Conservation (phyloP, 2,329 filamentous ascomycete species). For the Stylonectria norvegica region DNA sequence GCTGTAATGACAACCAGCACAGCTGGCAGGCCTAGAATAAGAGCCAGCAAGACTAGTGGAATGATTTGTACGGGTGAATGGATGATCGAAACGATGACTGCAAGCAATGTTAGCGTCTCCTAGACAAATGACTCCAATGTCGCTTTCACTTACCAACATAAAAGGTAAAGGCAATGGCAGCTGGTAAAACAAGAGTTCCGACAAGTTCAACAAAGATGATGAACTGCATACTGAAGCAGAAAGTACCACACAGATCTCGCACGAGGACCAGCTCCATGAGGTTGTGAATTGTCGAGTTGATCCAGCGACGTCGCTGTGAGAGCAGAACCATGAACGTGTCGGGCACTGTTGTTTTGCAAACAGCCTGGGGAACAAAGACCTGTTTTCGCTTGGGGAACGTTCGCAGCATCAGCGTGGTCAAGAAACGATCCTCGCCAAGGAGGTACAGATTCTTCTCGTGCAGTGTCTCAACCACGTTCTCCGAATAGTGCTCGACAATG, state of each 20-base stretch:
- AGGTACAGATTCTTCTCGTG: constrained; percentile 96
- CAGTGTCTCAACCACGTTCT: constrained; percentile 96
- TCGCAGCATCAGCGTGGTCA: constrained; percentile 95
- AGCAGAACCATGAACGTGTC: constrained; percentile 88
- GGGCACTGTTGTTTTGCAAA: constrained; percentile 97
- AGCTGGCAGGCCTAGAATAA: constrained; percentile 91
- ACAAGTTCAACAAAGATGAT: constrained; percentile 93
- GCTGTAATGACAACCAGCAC: constrained; percentile 90
- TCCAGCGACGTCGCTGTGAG: constrained; percentile 95
- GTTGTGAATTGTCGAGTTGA: constrained; percentile 98
- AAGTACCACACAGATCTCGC: constrained; percentile 92
- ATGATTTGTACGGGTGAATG: constrained; percentile 76
- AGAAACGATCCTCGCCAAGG: constrained; percentile 88
- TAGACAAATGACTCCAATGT: background rate
- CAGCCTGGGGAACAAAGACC: constrained; percentile 95
- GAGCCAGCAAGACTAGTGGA: constrained; percentile 78
- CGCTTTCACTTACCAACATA: constrained; percentile 73
- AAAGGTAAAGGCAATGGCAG: constrained; percentile 94
- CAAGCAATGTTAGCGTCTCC: constrained; percentile 6
- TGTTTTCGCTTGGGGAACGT: constrained; percentile 99
- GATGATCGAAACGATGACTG: constrained; percentile 83
- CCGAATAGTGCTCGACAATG: constrained; percentile 97
- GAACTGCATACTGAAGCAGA: constrained; percentile 99
- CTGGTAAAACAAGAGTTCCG: constrained; percentile 89
- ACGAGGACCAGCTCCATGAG: constrained; percentile 96